Percentiles rank a stretch among this genome's conserved stretches.
These are phyloP conservation scores for Clitocybe nebularis DNA, from an alignment of 1,284 basidiomycete genomes.

Conservation along the genomic window DNA sequence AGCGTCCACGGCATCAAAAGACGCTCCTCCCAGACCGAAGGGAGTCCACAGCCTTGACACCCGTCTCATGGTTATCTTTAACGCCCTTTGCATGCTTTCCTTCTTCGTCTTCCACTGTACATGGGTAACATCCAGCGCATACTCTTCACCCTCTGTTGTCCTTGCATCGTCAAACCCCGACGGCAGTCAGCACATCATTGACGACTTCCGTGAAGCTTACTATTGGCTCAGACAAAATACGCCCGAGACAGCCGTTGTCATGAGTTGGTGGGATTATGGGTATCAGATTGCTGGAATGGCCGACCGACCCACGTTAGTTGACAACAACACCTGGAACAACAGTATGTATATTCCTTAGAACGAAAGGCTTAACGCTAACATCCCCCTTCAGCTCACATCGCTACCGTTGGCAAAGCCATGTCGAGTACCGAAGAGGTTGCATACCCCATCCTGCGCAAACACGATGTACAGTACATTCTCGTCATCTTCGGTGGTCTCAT, in stretches of 20 bases:
- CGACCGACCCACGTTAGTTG: slow-evolving; percentile 93
- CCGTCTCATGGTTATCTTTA: slow-evolving; percentile 73
- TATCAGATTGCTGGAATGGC: slow-evolving; percentile 99
- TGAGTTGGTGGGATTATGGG: slow-evolving; percentile 99
- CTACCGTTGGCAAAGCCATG: slow-evolving; percentile 98
- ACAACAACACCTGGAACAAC: slow-evolving; percentile 99
- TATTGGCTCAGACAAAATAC: slow-evolving; percentile 99
- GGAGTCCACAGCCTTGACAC: slow-evolving; percentile 88
- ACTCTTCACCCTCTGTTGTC: slow-evolving; percentile 98
- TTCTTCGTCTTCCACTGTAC: slow-evolving; percentile 97
- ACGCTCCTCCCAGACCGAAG: slow-evolving; percentile 29
- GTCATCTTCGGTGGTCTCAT: slow-evolving; percentile 97
- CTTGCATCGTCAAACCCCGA: slow-evolving; percentile 80
- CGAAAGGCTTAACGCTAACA: no score
- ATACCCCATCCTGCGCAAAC: slow-evolving; percentile 94
- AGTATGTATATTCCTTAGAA: slow-evolving; percentile 71
- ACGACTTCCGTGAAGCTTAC: slow-evolving; percentile 99
- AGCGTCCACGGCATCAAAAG: slow-evolving; percentile 34
- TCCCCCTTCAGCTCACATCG: slow-evolving; percentile 72
- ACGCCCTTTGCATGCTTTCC: slow-evolving; percentile 76
- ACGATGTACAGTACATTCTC: slow-evolving; percentile 97
- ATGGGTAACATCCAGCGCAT: slow-evolving; percentile 92
- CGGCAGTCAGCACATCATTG: slow-evolving; percentile 93
- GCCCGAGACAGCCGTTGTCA: slow-evolving; percentile 85
- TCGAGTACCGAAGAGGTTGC: slow-evolving; percentile 90